phyloP scores from a whole-genome alignment of 306 rosid species.

The Medicago arabica region DNA sequence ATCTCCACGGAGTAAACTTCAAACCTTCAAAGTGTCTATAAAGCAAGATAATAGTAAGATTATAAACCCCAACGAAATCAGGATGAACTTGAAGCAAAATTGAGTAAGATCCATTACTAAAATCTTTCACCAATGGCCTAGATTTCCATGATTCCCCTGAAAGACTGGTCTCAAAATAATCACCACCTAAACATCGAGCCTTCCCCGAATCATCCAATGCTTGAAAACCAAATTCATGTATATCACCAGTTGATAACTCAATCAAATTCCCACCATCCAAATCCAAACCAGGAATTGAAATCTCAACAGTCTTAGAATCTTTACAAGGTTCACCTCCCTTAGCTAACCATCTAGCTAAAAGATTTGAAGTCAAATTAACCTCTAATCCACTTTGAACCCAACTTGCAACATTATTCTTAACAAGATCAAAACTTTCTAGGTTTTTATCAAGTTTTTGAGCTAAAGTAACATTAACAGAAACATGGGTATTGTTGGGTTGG shows the following conservation, averaged over 20 bases:
- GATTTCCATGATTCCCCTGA: slow-evolving; percentile 91
- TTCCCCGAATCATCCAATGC: slow-evolving; percentile 74
- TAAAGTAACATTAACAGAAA: slow-evolving; percentile 33
- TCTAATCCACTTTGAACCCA: slow-evolving; percentile 78
- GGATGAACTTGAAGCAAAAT: slow-evolving; percentile 85
- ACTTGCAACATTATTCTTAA: slow-evolving; percentile 31
- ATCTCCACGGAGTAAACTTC: slow-evolving; percentile 70
- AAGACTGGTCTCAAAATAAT: slow-evolving; percentile 91
- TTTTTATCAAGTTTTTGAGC: slow-evolving; percentile 38
- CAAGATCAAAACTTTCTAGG: slow-evolving; percentile 16
- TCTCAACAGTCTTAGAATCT: slow-evolving; percentile 67
- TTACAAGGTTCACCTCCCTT: slow-evolving; percentile 85
- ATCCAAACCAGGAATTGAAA: slow-evolving; percentile 76
- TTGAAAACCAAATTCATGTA: slow-evolving; percentile 75
- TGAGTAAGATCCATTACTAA: slow-evolving; percentile 82
- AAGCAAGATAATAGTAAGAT: slow-evolving; percentile 73
- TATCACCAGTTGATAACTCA: slow-evolving; percentile 70
- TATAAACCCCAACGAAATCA: slow-evolving; percentile 72
- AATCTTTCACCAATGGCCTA: slow-evolving; percentile 83
- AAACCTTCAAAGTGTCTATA: slow-evolving; percentile 91
- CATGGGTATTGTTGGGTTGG: slow-evolving; percentile 39
- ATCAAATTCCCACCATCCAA: slow-evolving; percentile 60
- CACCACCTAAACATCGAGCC: slow-evolving; percentile 90
- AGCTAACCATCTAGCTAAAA: slow-evolving; percentile 70
- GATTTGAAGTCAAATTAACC: slow-evolving; percentile 66